Percentiles rank a stretch among this genome's conserved stretches.
These are phyloP conservation scores for Saccharomycopsis olivae DNA, from an alignment of 805 yeast species.

Conservation along the genomic window DNA sequence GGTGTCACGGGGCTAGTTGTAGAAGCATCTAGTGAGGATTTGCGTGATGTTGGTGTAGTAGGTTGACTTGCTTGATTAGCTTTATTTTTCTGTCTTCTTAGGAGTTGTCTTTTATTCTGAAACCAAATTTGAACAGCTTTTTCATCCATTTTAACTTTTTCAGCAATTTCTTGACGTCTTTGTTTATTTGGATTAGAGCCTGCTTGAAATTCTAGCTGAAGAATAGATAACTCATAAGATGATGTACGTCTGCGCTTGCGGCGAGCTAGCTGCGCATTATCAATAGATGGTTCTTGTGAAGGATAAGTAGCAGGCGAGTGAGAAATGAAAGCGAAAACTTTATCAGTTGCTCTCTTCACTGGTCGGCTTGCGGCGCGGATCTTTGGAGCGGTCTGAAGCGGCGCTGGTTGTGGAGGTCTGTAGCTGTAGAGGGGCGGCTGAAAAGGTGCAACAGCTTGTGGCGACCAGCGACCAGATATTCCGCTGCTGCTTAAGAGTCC, in stretches of 20 bases:
- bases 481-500: no score
- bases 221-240: slow-evolving; percentile 70
- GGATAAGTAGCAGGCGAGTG: slow-evolving; percentile 90
- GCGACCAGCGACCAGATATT: no score
- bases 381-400: neutral
- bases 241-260: slow-evolving; percentile 94
- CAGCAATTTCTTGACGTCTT: slow-evolving; percentile 70
- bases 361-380: neutral
- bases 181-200: slow-evolving; percentile 77
- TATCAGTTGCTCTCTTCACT: slow-evolving; percentile 2
- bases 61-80: no score
- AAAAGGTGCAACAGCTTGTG: neutral
- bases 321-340: slow-evolving; percentile 71
- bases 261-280: slow-evolving; percentile 86
- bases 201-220: slow-evolving; percentile 66
- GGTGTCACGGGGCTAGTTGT: no score
- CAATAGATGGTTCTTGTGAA: slow-evolving; percentile 70
- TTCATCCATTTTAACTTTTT: slow-evolving; percentile 83
- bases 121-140: slow-evolving; percentile 98
- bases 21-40: no score
- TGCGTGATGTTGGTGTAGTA: no score
- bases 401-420: neutral
- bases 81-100: slow-evolving; percentile 38
- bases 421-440: neutral
- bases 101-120: slow-evolving; percentile 85